Percentiles rank a stretch among this genome's conserved stretches.
These are phyloP conservation scores for Rubia tinctorum DNA, from an alignment of 305 asterid genomes.

Conservation along the genomic window DNA sequence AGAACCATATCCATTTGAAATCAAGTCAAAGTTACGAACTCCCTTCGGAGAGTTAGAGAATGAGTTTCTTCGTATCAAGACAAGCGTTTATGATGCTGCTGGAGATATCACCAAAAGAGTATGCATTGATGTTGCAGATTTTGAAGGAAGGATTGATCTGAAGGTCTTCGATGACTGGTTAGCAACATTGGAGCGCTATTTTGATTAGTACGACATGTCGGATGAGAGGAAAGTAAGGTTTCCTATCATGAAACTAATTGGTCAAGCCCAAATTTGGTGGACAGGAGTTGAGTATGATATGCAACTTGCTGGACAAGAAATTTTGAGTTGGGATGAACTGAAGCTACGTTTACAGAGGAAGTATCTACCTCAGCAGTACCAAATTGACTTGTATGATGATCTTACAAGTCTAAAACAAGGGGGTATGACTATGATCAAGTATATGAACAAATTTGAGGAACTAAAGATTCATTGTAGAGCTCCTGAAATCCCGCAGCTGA, in stretches of 20 bases:
- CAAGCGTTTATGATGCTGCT: neutral
- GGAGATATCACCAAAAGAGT: neutral
- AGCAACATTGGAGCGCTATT: neutral
- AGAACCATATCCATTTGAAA: too few relatives aligned
- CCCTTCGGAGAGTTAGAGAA: neutral
- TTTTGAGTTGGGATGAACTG: neutral
- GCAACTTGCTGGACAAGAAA: neutral
- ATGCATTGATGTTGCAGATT: neutral
- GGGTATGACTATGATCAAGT: neutral
- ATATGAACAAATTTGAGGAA: neutral
- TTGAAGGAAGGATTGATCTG: neutral
- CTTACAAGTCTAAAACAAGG: neutral
- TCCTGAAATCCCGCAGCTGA: neutral
- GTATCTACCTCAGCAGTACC: neutral
- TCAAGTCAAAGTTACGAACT: neutral
- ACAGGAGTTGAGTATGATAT: neutral
- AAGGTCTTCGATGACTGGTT: neutral
- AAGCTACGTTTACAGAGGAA: neutral
- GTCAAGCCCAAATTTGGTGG: neutral
- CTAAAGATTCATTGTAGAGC: neutral
- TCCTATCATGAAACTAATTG: neutral
- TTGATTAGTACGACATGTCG: neutral
- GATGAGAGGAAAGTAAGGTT: neutral
- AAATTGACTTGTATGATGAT: neutral
- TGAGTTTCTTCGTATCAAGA: neutral